Evolutionary conservation across 176 grass and related monocot genomes (phyloP).

Genomic region (Lolium perenne): DNA sequence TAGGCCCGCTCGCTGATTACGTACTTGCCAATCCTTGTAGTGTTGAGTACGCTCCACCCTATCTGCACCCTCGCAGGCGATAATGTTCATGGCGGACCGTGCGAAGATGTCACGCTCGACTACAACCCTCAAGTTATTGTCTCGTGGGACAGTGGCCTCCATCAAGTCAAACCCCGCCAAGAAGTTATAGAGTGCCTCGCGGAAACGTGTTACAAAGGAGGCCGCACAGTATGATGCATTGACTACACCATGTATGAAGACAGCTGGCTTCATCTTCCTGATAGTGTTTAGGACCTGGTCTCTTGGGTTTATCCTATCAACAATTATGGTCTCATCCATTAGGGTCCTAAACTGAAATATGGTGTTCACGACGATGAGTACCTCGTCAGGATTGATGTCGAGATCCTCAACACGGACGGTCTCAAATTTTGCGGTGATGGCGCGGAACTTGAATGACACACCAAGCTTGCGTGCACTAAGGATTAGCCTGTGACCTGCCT

Average conservation of each 20-base stretch:
- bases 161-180: slow-evolving; percentile 52
- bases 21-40: slow-evolving; percentile 57
- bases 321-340: slow-evolving; percentile 45
- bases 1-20: slow-evolving; percentile 43
- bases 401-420: slow-evolving; percentile 30
- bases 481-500: slow-evolving; percentile 37
- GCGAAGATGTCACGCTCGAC: slow-evolving; percentile 44
- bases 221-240: slow-evolving; percentile 44
- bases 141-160: slow-evolving; percentile 43
- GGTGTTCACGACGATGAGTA: slow-evolving; percentile 51
- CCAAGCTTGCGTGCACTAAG: slow-evolving; percentile 27
- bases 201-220: slow-evolving; percentile 55
- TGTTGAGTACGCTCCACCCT: slow-evolving; percentile 45
- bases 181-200: slow-evolving; percentile 48
- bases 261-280: slow-evolving; percentile 39
- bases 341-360: slow-evolving; percentile 39
- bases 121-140: slow-evolving; percentile 36
- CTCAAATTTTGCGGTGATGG: slow-evolving; percentile 50
- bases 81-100: slow-evolving; percentile 40
- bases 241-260: slow-evolving; percentile 45
- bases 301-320: slow-evolving; percentile 48
- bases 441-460: slow-evolving; percentile 46
- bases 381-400: slow-evolving; percentile 41
- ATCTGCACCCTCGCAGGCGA: slow-evolving; percentile 54
- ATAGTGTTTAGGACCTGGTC: slow-evolving; percentile 49